Evolutionary conservation across 768 basidiomycete genomes (phyloP), one percentile per base, ranked within the genome.

Genomic region (Boletus speciosus): DNA sequence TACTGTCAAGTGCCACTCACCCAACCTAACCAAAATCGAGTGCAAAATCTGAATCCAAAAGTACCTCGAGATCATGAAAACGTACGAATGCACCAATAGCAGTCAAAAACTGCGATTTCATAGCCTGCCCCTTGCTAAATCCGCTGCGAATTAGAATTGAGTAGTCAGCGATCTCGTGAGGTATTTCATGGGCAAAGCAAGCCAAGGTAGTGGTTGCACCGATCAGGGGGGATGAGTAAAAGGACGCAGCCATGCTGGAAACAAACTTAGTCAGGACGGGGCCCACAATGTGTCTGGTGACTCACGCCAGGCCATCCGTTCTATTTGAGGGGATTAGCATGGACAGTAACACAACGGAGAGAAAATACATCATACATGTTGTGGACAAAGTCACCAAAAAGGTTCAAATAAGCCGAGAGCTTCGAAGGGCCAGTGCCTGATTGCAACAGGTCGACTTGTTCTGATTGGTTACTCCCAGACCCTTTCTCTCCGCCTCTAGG

Each of bases 101-200:
- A 34, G 93, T 96, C 53, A 94, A 66, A 71, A 94, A 95, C 66
- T 96, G 93, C 32, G 88, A 90, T 63, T 88, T 86, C 93, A 96
- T 94, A 3, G 93, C 93, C 68, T 95, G 91, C 61, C 74, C 77
- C 72, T 96, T 96, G 27, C 86, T 90, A 68, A 95, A 94, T 4
- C 93, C 93, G 61, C 89, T 91, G 39, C 89, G 85, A 45, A 94
- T 82, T 35, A 94, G 76, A 60, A 95, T 94, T n/a, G 90, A 93
- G 66, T 94, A 95, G 68, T 95, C 93, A n/a, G 93, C 93, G 57
- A 96, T 95, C 77, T 96, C 92, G 65, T 96, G 93, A 16, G 93
- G 93, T 49, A 96, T 95, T 72, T 96, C 93, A 68, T 96, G 92
- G 2, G 90, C 91, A 65, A 95, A 96, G 66, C 93, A 95, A 25